Evolutionary conservation across 2,329 filamentous ascomycete genomes (phyloP), one percentile per base, ranked within the genome.

Genomic region (Neonectria ditissima): DNA sequence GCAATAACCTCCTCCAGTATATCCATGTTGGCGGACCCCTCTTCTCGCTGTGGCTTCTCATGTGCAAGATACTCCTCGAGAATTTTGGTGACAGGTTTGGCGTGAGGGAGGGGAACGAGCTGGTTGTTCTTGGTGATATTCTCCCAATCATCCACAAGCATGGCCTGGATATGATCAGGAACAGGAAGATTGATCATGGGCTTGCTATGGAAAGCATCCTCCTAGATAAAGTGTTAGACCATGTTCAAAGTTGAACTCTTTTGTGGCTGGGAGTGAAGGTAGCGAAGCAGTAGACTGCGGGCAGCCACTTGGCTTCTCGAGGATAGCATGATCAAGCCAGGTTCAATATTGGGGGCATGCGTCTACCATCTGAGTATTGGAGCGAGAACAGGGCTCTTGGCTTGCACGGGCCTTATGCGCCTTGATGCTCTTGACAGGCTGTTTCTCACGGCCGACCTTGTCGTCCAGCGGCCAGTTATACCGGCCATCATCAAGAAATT

Each of bases 141-240:
- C 79, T 99, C 96, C 96, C 96, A 99, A 78, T 99, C 96, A 76
- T 99, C 96, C 22, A 99, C 96, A 3, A 99, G 88, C 66, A 97
- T 86, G 16, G 92, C 93, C 82, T 98, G 97, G 69, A 99, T 85
- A 69, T 92, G 89, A 75, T 98, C 96, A 0, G 96, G 94, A 68
- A 98, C 89, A 53, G 90, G 86, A 44, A 99, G 87, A 72, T 93
- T 92, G 73, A 99, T 91, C 18, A 93, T 93, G 20, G 95, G 94
- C 62, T 94, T 90, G 66, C 87, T 86, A 75, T 94, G 89, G 77
- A 97, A 99, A 5, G 86, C 83, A 65, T 98, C 96, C 82, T 98
- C 96, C 94, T 98, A 53, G 14, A 26, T 16, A 3, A 59, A 22
- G 5, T 18, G 61, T 76, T 65, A 76, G 74, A 10, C 61, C 8